phyloP scores from a whole-genome alignment of 495 filamentous ascomycete species.

The Rostrohypoxylon terebratum region DNA sequence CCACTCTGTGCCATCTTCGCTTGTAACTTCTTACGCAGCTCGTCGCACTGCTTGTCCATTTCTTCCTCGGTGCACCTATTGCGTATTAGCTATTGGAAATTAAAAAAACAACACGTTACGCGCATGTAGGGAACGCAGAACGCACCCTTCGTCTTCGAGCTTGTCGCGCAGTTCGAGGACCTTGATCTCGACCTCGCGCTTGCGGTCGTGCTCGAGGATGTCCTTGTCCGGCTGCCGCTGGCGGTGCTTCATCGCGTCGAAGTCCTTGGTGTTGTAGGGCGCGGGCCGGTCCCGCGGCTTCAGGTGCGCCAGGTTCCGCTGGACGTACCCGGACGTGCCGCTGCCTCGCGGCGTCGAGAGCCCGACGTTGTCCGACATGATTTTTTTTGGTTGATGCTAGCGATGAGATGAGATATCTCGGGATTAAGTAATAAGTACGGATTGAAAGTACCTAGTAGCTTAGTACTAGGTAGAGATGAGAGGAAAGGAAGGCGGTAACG shows the following conservation, averaged over 20 bases:
- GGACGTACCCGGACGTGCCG: slow-evolving; percentile 97
- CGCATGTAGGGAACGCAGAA: slow-evolving; percentile 9
- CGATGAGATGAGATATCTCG: not conserved
- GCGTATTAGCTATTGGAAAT: not conserved
- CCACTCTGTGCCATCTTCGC: slow-evolving; percentile 61
- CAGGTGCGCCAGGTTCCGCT: slow-evolving; percentile 90
- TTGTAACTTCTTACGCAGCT: slow-evolving; percentile 71
- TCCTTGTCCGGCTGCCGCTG: slow-evolving; percentile 90
- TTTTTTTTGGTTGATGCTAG: slow-evolving; percentile 16
- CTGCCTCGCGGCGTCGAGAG: slow-evolving; percentile 94
- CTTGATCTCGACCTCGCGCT: slow-evolving; percentile 88
- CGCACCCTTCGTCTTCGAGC: slow-evolving; percentile 87
- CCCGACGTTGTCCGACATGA: slow-evolving; percentile 97
- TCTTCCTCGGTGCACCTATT: slow-evolving; percentile 80
- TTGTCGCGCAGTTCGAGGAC: slow-evolving; percentile 90
- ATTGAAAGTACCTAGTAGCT: slow-evolving; percentile 15
- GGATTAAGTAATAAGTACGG: not conserved
- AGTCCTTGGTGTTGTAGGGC: slow-evolving; percentile 71
- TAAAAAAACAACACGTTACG: not conserved
- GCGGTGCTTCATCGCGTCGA: slow-evolving; percentile 69
- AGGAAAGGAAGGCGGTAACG: slow-evolving; percentile 39
- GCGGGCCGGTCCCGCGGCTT: slow-evolving; percentile 75
- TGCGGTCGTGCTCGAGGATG: slow-evolving; percentile 92
- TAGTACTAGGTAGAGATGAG: not conserved
- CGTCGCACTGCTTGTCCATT: slow-evolving; percentile 75